Conservation (phyloP, 1,139 yeast genomes). For the Nakaseomyces uthaithaninus region DNA sequence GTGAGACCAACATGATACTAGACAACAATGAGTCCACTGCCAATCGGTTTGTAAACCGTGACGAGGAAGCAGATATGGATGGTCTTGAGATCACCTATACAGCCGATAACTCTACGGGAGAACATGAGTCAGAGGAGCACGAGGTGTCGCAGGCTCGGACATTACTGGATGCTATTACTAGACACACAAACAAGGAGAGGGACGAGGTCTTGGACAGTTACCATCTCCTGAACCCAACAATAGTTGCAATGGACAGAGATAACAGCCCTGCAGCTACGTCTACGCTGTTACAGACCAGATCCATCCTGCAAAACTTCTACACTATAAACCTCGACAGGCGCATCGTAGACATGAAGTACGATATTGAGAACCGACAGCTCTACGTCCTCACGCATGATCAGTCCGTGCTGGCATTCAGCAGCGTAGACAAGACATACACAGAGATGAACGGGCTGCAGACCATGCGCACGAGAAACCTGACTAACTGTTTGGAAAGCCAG, state of each 20-base stretch:
- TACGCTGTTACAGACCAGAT: too few species aligned
- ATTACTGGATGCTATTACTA: too few species aligned
- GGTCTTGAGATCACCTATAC: neutral
- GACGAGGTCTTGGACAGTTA: too few species aligned
- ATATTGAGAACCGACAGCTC: constrained; percentile 5
- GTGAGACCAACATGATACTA: neutral
- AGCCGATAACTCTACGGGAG: too few species aligned
- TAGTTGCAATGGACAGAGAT: too few species aligned
- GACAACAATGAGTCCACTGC: neutral
- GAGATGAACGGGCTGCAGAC: neutral
- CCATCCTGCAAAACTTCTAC: neutral
- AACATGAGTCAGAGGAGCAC: too few species aligned
- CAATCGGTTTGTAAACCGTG: too few species aligned
- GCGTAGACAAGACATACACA: neutral
- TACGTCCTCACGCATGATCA: constrained; percentile 12
- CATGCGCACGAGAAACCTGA: neutral
- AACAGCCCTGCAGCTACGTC: too few species aligned
- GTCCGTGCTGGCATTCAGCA: constrained; percentile 11
- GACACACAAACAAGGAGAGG: too few species aligned
- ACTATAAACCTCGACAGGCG: constrained; percentile 1
- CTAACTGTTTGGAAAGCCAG: constrained; percentile 1
- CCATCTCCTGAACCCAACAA: too few species aligned
- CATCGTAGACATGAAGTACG: neutral
- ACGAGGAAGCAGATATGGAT: neutral
- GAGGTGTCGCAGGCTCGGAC: too few species aligned